Percentiles rank a stretch among this genome's conserved stretches.
These are phyloP conservation scores for Neurospora sp. DNA, from an alignment of 495 filamentous ascomycete species.

Conservation along the genomic window DNA sequence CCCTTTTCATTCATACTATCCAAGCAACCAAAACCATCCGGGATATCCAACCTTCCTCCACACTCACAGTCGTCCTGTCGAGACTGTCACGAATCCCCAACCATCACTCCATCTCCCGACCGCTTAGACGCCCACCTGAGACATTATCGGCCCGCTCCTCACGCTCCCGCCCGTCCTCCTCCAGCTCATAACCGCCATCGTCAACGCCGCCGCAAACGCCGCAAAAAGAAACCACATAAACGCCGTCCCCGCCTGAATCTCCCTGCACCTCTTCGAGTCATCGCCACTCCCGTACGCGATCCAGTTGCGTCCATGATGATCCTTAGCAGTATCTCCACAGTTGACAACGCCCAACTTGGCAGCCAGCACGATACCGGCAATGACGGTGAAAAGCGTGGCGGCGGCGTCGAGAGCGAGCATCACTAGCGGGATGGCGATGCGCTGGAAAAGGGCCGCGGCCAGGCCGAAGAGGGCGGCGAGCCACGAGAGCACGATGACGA, in stretches of 20 bases:
- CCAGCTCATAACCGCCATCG: conserved; percentile 25
- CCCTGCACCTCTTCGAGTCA: conserved; percentile 36
- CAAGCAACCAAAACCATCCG: not conserved
- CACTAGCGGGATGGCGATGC: conserved; percentile 24
- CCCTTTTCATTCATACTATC: not conserved
- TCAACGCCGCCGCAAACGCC: conserved; percentile 23
- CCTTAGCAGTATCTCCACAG: conserved; percentile 21
- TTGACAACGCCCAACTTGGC: conserved; percentile 35
- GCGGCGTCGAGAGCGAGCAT: conserved; percentile 29
- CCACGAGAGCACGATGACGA: conserved; percentile 37
- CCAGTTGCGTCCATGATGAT: conserved; percentile 19
- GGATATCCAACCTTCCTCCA: not conserved
- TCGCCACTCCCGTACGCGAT: conserved; percentile 37
- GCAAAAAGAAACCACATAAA: conserved; percentile 43
- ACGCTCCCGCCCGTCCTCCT: conserved; percentile 33
- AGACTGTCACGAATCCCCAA: not conserved
- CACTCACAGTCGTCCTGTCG: not conserved
- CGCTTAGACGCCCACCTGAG: conserved; percentile 34
- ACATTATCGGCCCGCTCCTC: conserved; percentile 33
- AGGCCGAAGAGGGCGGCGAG: conserved; percentile 29
- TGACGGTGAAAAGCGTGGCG: conserved; percentile 35
- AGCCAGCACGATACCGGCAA: conserved; percentile 35
- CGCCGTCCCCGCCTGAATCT: conserved; percentile 38
- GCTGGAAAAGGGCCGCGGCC: conserved; percentile 20
- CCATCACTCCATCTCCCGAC: not conserved